Conservation (phyloP, 2,329 filamentous ascomycete genomes). For the Ceratocystiopsis minuta region DNA sequence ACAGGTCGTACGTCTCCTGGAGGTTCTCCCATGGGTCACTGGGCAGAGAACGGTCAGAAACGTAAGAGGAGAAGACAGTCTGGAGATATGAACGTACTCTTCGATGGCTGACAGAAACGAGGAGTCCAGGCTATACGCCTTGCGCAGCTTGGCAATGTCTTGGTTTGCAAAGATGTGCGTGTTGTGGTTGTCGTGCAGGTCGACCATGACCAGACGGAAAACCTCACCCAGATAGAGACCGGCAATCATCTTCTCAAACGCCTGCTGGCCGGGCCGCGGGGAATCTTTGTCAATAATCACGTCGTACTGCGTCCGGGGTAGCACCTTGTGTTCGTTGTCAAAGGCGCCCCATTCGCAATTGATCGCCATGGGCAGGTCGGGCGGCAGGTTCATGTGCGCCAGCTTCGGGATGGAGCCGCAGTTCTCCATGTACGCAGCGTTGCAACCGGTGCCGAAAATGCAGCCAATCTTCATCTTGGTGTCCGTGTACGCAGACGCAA, state of each 20-base stretch:
- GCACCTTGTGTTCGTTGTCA: conserved; percentile 79
- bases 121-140: conserved; percentile 76
- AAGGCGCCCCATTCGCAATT: conserved; percentile 98
- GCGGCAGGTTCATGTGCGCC: conserved; percentile 71
- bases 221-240: conserved; percentile 89
- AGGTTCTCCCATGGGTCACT: conserved; percentile 92
- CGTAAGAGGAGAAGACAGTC: neutral
- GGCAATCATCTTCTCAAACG: conserved; percentile 96
- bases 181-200: conserved; percentile 63
- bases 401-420: conserved; percentile 85
- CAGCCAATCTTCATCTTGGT: conserved; percentile 83
- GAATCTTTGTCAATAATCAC: conserved; percentile 77
- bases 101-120: conserved; percentile 89
- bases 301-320: conserved; percentile 75
- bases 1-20: conserved; percentile 69
- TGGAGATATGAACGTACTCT: conserved; percentile 38
- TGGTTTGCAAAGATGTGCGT: conserved; percentile 67
- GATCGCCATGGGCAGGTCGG: conserved; percentile 77
- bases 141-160: conserved; percentile 62
- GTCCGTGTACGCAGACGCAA: conserved; percentile 95
- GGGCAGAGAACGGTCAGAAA: neutral
- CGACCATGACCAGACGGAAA: conserved; percentile 72
- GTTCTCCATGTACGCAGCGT: conserved; percentile 95
- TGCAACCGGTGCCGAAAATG: conserved; percentile 97
- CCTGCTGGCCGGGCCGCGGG: conserved; percentile 80